Conservation (phyloP, 495 filamentous ascomycete species). For the Pyrenula massariospora region DNA sequence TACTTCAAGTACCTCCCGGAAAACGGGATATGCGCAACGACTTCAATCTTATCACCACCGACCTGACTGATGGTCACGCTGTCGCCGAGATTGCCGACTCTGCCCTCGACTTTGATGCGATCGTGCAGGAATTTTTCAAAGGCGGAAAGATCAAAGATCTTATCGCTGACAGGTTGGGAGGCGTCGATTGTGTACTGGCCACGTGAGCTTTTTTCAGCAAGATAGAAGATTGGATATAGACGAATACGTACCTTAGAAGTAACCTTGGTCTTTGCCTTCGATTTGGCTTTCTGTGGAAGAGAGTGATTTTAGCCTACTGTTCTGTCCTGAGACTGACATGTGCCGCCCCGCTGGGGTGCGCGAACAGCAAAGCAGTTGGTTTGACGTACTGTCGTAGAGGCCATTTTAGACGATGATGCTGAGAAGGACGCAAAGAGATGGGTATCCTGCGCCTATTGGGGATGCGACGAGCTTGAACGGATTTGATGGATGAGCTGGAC, state of each 20-base stretch:
- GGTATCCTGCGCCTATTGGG: slow-evolving; percentile 42
- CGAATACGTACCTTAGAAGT: slow-evolving; percentile 43
- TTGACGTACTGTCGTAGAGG: slow-evolving; percentile 62
- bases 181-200: slow-evolving; percentile 94
- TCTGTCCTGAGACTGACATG: too few species aligned
- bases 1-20: slow-evolving; percentile 99
- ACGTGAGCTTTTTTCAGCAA: not conserved
- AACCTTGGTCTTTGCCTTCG: slow-evolving; percentile 32
- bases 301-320: slow-evolving; percentile 85
- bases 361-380: slow-evolving; percentile 82
- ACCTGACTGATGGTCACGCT: slow-evolving; percentile 77
- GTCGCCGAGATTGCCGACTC: slow-evolving; percentile 95
- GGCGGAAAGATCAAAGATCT: slow-evolving; percentile 98
- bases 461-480: not conserved
- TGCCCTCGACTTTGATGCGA: slow-evolving; percentile 98
- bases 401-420: slow-evolving; percentile 24
- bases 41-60: slow-evolving; percentile 94
- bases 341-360: slow-evolving; percentile 50
- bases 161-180: slow-evolving; percentile 91
- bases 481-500: not conserved
- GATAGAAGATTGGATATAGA: not conserved
- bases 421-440: slow-evolving; percentile 44
- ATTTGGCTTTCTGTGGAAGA: slow-evolving; percentile 55
- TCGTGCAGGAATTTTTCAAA: slow-evolving; percentile 99
- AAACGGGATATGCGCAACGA: slow-evolving; percentile 93